Base-by-base conservation (phyloP, 371 early-diverging fungal species). In the Syncephalastrum monosporum region DNA sequence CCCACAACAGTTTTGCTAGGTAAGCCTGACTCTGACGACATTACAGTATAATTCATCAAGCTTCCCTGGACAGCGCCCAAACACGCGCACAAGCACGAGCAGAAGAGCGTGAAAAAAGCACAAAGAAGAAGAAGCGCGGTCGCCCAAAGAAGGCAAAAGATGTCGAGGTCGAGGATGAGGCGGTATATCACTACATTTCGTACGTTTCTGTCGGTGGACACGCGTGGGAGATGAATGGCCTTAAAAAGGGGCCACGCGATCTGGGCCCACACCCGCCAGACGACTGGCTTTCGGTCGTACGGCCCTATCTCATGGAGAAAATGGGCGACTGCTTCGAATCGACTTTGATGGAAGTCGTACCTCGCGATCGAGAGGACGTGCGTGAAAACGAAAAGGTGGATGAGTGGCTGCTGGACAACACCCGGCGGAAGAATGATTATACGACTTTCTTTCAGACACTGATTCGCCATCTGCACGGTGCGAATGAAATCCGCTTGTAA, bases 211-310 rank as follows among this genome's bases (percentile, higher is more conserved):
- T 59, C 24, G 61, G 60, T 42, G 78, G 78, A 15, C 58, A 47
- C 19, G 41, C 70, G 24, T 72, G 69, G 70, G 78, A 77, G 27
- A 57, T 77, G 12, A 75, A 77, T 44, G 75, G 78, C 17, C 53
- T 74, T n/a, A 63, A 67, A 45, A 46, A 46, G 25, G 46, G 49
- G 2, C 75, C 77, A 2, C 42, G 66, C 27, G 58, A 63, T 19
- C 47, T 56, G 8, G 56, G 49, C 8, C 21, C 41, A 5, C 24
- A 25, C 13, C 38, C 47, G 1, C 4, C n/a, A 42, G 47, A 38
- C 4, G 43, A 21, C 10, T 56, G 57, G 57, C 7, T 49, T 4
- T 27, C 47, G n/a, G 45, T 29, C 3, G n/a, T 49, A 41, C 41
- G 27, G 7, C 57, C 57, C 13, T 13, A 41, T 19, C 27, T 56